Conservation (phyloP, 164 flowering plant genomes). For the Macadamia integrifolia region DNA sequence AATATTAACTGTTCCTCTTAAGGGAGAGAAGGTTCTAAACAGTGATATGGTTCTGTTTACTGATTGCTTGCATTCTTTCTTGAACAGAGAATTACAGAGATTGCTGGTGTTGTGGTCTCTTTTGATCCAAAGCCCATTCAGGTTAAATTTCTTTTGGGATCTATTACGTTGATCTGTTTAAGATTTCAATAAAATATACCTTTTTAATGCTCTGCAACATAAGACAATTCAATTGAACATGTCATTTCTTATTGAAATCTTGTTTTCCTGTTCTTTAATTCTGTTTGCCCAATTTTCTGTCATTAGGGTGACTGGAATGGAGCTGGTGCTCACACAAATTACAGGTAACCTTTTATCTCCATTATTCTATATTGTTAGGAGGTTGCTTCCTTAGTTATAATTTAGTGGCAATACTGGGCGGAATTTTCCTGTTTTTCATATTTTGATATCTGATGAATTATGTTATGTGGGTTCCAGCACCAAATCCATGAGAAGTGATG, state of each 20-base stretch:
- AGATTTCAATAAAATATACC: background rate
- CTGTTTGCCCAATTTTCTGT: background rate
- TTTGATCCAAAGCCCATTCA: slow-evolving; percentile 85
- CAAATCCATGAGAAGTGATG: slow-evolving; percentile 76
- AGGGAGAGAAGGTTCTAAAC: background rate
- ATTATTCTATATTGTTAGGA: too few relatives aligned
- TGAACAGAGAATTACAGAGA: slow-evolving; percentile 80
- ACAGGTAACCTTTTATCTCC: slow-evolving; percentile 44
- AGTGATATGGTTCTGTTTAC: background rate
- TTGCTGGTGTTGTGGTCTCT: slow-evolving; percentile 81
- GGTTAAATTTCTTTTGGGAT: slow-evolving; percentile 26
- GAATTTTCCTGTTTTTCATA: background rate
- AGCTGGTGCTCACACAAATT: slow-evolving; percentile 91
- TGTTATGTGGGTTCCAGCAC: slow-evolving; percentile 41
- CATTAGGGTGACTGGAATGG: slow-evolving; percentile 96
- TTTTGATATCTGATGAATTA: background rate
- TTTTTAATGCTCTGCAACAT: background rate
- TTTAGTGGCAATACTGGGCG: too few relatives aligned
- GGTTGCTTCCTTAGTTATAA: too few relatives aligned
- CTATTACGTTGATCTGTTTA: background rate
- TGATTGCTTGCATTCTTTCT: background rate
- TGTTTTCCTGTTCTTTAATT: background rate
- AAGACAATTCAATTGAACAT: background rate
- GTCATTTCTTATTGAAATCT: background rate
- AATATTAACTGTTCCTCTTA: background rate